A percentile compares a stretch with the other conserved stretches of the same genome.
phyloP scores from a whole-genome alignment of 805 yeast species.

The Cyberlindnera mycetangii region DNA sequence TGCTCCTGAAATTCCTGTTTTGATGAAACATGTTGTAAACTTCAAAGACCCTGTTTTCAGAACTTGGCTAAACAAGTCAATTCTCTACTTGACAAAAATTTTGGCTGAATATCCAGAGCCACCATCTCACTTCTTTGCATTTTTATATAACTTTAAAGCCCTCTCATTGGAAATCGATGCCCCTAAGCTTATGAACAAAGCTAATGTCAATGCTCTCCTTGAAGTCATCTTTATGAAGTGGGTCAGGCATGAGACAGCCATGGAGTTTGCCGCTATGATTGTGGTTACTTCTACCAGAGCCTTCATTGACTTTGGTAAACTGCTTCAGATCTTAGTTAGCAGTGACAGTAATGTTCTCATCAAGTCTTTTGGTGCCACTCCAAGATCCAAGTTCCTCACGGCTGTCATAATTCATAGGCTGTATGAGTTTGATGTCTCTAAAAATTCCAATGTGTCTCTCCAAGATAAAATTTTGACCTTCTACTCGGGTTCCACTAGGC shows the following conservation, averaged over 20 bases:
- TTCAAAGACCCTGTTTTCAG: slow-evolving; percentile 22
- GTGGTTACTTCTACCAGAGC: slow-evolving; percentile 37
- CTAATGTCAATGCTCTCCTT: slow-evolving; percentile 57
- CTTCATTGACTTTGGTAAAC: slow-evolving; percentile 43
- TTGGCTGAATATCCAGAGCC: slow-evolving; percentile 48
- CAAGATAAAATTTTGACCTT: slow-evolving; percentile 48
- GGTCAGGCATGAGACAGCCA: slow-evolving; percentile 38
- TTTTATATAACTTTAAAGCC: slow-evolving; percentile 33
- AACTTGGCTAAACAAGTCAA: slow-evolving; percentile 56
- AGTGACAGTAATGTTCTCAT: slow-evolving; percentile 41
- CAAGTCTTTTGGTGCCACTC: slow-evolving; percentile 25
- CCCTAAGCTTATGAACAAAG: slow-evolving; percentile 41
- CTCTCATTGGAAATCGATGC: slow-evolving; percentile 32
- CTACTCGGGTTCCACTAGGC: slow-evolving; percentile 60
- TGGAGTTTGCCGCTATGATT: slow-evolving; percentile 44
- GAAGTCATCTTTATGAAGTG: slow-evolving; percentile 58
- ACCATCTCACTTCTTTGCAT: slow-evolving; percentile 28
- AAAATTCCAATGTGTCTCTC: slow-evolving; percentile 44
- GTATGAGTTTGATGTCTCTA: slow-evolving; percentile 43
- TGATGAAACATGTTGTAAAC: slow-evolving; percentile 19
- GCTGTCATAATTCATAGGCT: slow-evolving; percentile 47
- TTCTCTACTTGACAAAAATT: slow-evolving; percentile 59
- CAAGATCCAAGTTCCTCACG: slow-evolving; percentile 37
- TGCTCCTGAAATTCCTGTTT: slow-evolving; percentile 27
- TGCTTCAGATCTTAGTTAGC: slow-evolving; percentile 62